phyloP scores from a whole-genome alignment of 495 filamentous ascomycete genomes.

The Diplogelasinospora grovesii region DNA sequence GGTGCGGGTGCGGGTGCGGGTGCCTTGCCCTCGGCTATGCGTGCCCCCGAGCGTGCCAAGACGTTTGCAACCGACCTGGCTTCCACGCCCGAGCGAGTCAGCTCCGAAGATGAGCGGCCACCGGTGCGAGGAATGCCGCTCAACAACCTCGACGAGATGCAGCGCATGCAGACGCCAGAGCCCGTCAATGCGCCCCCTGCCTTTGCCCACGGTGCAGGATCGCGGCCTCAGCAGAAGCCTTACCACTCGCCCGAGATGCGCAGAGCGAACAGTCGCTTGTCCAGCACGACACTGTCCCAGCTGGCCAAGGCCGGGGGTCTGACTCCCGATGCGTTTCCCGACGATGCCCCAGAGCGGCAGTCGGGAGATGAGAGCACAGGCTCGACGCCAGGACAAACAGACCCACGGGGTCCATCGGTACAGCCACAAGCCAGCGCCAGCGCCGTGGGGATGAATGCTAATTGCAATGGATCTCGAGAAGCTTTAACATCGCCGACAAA shows the following conservation, averaged over 20 bases:
- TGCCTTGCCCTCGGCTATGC: conserved; percentile 13
- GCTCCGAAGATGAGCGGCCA: conserved; percentile 51
- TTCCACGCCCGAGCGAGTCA: conserved; percentile 47
- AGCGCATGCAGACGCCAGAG: conserved; percentile 54
- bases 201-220: conserved; percentile 50
- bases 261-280: conserved; percentile 72
- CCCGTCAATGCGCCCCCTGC: conserved; percentile 70
- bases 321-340: conserved; percentile 15
- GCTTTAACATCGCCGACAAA: conserved; percentile 31
- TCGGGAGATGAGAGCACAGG: conserved; percentile 21
- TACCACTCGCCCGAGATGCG: conserved; percentile 68
- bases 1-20: too few species aligned
- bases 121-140: conserved; percentile 15
- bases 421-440: conserved; percentile 36
- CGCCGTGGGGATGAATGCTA: conserved; percentile 43
- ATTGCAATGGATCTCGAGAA: conserved; percentile 43
- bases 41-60: conserved; percentile 25
- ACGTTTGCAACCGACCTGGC: conserved; percentile 33
- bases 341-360: conserved; percentile 12
- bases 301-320: conserved; percentile 58
- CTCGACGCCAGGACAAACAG: conserved; percentile 20
- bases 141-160: conserved; percentile 45
- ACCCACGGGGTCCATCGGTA: conserved; percentile 38
- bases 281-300: conserved; percentile 70
- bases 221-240: conserved; percentile 57